A percentile compares a stretch with the other conserved stretches of the same genome.
Conservation (phyloP, 148 eudicot species). For the Fagopyrum esculentum region DNA sequence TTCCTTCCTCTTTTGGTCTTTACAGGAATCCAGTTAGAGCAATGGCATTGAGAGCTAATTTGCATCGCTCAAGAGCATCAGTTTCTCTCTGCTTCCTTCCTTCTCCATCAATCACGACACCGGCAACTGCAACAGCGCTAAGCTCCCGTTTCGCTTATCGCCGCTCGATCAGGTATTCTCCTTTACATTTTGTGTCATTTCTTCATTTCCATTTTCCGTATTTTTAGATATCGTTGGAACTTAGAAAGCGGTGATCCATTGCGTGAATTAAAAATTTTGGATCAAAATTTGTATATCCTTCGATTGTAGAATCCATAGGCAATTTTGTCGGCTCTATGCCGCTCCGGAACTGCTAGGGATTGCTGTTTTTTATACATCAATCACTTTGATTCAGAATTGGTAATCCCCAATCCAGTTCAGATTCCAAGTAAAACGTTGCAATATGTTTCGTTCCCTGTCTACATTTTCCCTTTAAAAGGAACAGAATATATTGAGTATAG, state of each 20-base stretch:
- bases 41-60: conserved; percentile 6
- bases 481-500: no score
- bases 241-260: background rate
- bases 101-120: background rate
- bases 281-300: background rate
- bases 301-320: background rate
- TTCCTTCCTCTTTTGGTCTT: no score
- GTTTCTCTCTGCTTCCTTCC: background rate
- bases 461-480: no score
- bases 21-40: conserved; percentile 11
- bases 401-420: background rate
- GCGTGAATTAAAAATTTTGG: background rate
- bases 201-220: background rate
- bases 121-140: background rate
- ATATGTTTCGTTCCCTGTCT: no score
- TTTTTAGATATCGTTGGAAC: background rate
- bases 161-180: background rate
- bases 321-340: background rate
- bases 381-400: background rate
- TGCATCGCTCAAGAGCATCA: background rate
- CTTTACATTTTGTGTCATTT: background rate
- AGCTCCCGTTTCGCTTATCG: background rate
- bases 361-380: background rate
- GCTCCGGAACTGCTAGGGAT: background rate
- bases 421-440: no score